Base-by-base conservation (phyloP, 2,329 filamentous ascomycete species). In the Fusarium sp. region DNA sequence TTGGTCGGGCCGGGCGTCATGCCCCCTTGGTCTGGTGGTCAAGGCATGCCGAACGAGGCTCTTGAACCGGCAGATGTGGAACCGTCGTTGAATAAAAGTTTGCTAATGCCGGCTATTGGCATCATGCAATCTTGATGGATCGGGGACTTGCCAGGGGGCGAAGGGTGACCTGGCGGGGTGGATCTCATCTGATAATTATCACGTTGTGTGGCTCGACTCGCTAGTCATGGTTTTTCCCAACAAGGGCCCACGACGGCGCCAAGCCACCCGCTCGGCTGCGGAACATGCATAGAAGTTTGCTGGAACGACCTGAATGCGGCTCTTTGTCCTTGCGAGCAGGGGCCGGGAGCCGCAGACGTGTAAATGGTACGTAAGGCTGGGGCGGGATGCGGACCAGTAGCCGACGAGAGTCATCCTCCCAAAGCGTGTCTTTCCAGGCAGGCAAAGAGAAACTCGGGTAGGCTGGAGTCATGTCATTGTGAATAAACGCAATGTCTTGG, bases 1-100 rank as follows among this genome's bases (percentile, higher is more conserved):
- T 9, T 41, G 35, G 56, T 39, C 56, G 34, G 54, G 32, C 56
- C 56, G 56, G 56, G 35, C 6, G 11, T 27, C 14, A 45, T n/a
- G 34, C 56, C 35, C 56, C 56, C 25, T 58, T 37, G 35, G 20
- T 25, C 34, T 43, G 50, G 43, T 52, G 48, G 48, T 50, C 64
- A 48, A 68, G 58, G 59, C 64, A 64, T 37, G 64, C 64, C 63
- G 57, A 43, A 50, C 62, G 27, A 39, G 32, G 34, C 25, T 54
- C 43, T 45, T 67, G 52, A 32, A 37, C 61, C 30, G 66, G 66
- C 61, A 67, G 50, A 57, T 66, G 77, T 78, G 76, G 77, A 54
- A 78, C 68, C 73, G 77, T 72, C 77, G 77, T 79, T 75, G 74
- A 77, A 76, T 78, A 75, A 79, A 73, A 77, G 76, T 78, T 79